Percentiles rank a stretch among this genome's conserved stretches.
Evolutionary conservation across 768 basidiomycete species (phyloP).

Genomic region (Tulasnella sp.): DNA sequence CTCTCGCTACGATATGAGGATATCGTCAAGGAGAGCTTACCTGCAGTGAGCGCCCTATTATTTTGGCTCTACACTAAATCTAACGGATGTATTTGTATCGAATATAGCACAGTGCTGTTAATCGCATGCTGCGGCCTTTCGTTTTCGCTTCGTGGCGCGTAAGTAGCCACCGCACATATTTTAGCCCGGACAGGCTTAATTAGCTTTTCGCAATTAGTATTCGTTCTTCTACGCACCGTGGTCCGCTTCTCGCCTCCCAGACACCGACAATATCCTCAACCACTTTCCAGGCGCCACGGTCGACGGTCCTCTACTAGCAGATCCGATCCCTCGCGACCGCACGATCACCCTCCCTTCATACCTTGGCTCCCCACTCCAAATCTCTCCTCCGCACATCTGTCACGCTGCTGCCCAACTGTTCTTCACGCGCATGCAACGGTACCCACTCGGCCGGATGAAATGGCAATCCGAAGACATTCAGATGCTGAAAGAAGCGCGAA

Average conservation of each 20-base stretch:
- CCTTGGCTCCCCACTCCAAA: constrained; percentile 9
- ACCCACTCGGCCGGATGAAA: background rate
- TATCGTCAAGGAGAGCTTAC: background rate
- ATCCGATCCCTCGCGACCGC: constrained; percentile 1
- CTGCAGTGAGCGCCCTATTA: background rate
- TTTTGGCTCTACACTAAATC: background rate
- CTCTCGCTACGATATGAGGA: constrained; percentile 3
- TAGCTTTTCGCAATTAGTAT: constrained; percentile 4
- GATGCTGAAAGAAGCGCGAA: background rate
- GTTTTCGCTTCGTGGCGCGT: constrained; percentile 15
- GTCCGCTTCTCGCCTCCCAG: constrained; percentile 12
- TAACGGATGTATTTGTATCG: background rate
- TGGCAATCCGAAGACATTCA: background rate
- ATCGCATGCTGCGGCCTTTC: constrained; percentile 12
- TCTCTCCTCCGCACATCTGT: constrained; percentile 10
- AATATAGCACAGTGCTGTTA: constrained; percentile 5
- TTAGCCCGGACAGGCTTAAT: background rate
- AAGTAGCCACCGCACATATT: background rate
- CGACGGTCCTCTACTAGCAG: background rate
- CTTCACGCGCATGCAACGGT: constrained; percentile 18
- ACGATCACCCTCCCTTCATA: constrained; percentile 10
- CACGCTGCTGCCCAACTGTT: constrained; percentile 18
- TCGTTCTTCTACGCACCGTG: constrained; percentile 17
- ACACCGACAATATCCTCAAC: background rate
- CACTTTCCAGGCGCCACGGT: background rate